Evolutionary conservation across 495 filamentous ascomycete species (phyloP).

Genomic region (Lophium mytilinum): DNA sequence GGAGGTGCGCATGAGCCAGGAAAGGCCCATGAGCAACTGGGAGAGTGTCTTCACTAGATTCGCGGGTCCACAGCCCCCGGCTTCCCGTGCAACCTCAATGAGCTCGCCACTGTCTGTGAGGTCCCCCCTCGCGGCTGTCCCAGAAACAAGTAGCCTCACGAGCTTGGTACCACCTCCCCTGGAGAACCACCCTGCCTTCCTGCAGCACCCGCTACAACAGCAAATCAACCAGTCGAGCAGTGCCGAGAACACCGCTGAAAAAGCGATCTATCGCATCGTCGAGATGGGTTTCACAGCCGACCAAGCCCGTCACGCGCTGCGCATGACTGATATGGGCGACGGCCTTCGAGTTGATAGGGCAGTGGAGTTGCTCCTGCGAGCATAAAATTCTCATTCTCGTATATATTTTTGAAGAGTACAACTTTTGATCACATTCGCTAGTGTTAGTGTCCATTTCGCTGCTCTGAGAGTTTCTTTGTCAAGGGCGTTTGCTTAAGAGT

Average conservation of each 20-base stretch:
- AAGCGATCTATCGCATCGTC: slow-evolving; percentile 34
- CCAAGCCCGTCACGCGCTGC: slow-evolving; percentile 31
- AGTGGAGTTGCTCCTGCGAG: slow-evolving; percentile 33
- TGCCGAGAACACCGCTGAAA: slow-evolving; percentile 29
- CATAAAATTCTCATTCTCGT: not conserved
- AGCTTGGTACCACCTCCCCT: not conserved
- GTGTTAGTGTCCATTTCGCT: not conserved
- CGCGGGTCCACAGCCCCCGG: not conserved
- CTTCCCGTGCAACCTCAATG: not conserved
- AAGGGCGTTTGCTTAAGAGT: too few relatives aligned
- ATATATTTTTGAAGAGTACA: not conserved
- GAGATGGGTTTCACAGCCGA: slow-evolving; percentile 38
- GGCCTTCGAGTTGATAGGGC: slow-evolving; percentile 36
- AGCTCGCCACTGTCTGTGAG: not conserved
- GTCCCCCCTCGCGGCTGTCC: not conserved
- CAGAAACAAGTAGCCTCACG: not conserved
- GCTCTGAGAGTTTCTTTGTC: not conserved
- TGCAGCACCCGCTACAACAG: slow-evolving; percentile 19
- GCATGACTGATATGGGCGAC: slow-evolving; percentile 35
- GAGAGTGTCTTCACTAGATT: slow-evolving; percentile 19
- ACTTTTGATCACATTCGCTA: not conserved
- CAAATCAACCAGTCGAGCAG: slow-evolving; percentile 6
- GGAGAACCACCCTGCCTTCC: slow-evolving; percentile 16
- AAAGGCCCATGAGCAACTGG: slow-evolving; percentile 34
- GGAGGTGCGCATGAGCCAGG: slow-evolving; percentile 24